phyloP scores from a whole-genome alignment of 2,329 filamentous ascomycete species.

The Aspergillus bombycis region DNA sequence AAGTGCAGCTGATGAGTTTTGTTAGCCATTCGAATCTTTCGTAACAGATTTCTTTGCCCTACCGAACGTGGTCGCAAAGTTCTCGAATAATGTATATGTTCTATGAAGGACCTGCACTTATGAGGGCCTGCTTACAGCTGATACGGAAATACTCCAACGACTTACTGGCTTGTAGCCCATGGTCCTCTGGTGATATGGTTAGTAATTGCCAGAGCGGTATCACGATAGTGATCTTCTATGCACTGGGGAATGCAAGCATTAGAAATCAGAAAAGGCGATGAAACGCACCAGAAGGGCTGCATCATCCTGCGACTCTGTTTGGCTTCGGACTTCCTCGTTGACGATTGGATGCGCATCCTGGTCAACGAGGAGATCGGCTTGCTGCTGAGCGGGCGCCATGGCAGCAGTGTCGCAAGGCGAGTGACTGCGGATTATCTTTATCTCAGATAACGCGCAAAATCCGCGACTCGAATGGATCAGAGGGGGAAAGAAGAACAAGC shows the following conservation, averaged over 20 bases:
- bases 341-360: conserved; percentile 24
- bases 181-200: conserved; percentile 44
- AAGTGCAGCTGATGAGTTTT: conserved; percentile 53
- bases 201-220: conserved; percentile 8
- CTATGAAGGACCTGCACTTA: conserved; percentile 57
- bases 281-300: conserved; percentile 40
- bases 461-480: background rate
- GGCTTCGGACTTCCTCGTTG: conserved; percentile 30
- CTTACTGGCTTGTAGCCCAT: conserved; percentile 60
- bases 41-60: conserved; percentile 18
- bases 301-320: conserved; percentile 37
- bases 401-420: conserved; percentile 2
- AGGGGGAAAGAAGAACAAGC: conserved; percentile 5
- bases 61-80: conserved; percentile 64
- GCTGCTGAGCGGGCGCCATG: conserved; percentile 23
- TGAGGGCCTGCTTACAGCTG: conserved; percentile 15
- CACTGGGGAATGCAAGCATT: background rate
- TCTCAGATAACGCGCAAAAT: background rate
- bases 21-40: conserved; percentile 8
- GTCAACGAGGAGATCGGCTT: conserved; percentile 27
- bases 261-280: too few relatives aligned
- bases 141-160: conserved; percentile 9
- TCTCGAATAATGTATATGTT: conserved; percentile 61
- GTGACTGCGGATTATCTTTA: background rate
- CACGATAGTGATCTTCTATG: background rate